Conservation (phyloP, 345 rosid species). For the Eutrema japonicum region DNA sequence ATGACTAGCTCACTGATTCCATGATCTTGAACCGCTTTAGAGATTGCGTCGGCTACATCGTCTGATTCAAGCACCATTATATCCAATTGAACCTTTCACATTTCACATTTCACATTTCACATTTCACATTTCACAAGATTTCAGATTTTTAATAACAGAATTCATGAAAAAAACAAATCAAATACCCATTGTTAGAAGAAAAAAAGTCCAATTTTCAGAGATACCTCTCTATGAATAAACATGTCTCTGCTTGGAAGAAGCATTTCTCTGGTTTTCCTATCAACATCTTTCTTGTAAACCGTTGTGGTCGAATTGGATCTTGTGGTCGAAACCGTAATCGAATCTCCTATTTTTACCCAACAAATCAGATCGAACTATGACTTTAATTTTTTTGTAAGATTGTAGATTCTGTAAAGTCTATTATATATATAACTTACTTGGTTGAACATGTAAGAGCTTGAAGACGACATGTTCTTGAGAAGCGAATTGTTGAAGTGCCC, state of each 20-base stretch:
- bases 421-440: conserved; percentile 57
- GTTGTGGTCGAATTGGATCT: conserved; percentile 64
- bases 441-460: conserved; percentile 77
- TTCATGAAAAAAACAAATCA: not conserved
- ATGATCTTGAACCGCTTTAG: conserved; percentile 63
- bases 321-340: conserved; percentile 48
- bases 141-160: conserved; percentile 2
- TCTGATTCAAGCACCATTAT: conserved; percentile 66
- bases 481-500: conserved; percentile 63
- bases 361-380: conserved; percentile 5
- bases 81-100: conserved; percentile 63
- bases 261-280: conserved; percentile 61
- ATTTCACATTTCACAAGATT: conserved; percentile 34
- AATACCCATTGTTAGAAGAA: not conserved
- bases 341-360: conserved; percentile 60
- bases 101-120: conserved; percentile 33
- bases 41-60: conserved; percentile 69
- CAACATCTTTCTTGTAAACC: conserved; percentile 76
- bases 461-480: conserved; percentile 60
- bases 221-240: conserved; percentile 68
- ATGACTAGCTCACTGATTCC: conserved; percentile 70
- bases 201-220: not conserved
- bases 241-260: conserved; percentile 72
- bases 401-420: not conserved
- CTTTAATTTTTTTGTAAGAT: not conserved